A percentile compares a stretch with the other conserved stretches of the same genome.
Conservation (phyloP, 495 filamentous ascomycete species). For the Penicillium nucicola region DNA sequence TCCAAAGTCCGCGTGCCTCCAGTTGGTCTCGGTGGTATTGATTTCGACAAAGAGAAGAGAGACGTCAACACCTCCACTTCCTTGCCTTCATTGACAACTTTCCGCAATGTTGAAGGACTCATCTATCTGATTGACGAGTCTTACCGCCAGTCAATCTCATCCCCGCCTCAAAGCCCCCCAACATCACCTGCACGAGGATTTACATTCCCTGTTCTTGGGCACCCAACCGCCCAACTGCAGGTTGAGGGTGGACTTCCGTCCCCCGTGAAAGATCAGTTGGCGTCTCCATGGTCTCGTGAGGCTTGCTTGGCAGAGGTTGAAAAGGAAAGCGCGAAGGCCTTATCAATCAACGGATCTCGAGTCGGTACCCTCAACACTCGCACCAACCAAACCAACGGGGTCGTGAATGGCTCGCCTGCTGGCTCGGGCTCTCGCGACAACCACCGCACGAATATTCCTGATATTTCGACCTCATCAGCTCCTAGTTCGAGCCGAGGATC, state of each 20-base stretch:
- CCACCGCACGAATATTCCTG: constrained; percentile 40
- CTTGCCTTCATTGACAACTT: constrained; percentile 28
- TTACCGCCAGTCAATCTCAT: constrained; percentile 56
- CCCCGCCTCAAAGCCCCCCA: constrained; percentile 66
- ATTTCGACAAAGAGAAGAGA: constrained; percentile 20
- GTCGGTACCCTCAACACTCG: constrained; percentile 57
- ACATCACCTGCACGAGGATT: constrained; percentile 67
- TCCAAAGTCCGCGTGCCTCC: constrained; percentile 58
- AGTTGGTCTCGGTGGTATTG: constrained; percentile 44
- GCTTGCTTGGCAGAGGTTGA: constrained; percentile 63
- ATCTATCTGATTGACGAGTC: constrained; percentile 68
- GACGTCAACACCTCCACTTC: constrained; percentile 7
- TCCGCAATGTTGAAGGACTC: constrained; percentile 50
- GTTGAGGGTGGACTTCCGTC: constrained; percentile 34
- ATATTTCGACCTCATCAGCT: constrained; percentile 48
- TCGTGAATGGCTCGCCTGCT: constrained; percentile 28
- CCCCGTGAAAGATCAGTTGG: constrained; percentile 63
- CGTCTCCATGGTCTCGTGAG: constrained; percentile 76
- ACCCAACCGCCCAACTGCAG: constrained; percentile 19
- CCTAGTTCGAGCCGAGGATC: constrained; percentile 59
- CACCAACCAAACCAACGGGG: constrained; percentile 56
- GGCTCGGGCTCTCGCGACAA: constrained; percentile 28
- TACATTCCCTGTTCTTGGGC: constrained; percentile 55
- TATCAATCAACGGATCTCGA: constrained; percentile 70
- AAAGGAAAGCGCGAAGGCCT: constrained; percentile 60